Conservation (phyloP, 2,329 filamentous ascomycete species). For the Colletotrichum cereale region DNA sequence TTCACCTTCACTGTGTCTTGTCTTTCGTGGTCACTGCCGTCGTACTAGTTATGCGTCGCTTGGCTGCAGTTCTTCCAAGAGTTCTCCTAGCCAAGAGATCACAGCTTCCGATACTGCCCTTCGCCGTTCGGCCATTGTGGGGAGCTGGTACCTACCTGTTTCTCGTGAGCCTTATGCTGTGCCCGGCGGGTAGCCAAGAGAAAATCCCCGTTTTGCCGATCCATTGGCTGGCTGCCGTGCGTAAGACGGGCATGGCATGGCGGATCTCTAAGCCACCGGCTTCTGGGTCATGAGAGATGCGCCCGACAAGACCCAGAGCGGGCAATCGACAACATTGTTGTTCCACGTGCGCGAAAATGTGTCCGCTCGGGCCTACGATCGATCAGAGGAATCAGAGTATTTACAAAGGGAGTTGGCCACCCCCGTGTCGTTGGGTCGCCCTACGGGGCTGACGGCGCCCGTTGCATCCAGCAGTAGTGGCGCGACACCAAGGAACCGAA, state of each 20-base stretch:
- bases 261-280: neutral
- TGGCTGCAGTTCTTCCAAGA: neutral
- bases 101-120: neutral
- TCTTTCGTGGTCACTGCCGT: neutral
- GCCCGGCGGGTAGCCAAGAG: slow-evolving; percentile 4
- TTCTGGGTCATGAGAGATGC: neutral
- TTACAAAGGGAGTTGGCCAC: neutral
- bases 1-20: neutral
- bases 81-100: neutral
- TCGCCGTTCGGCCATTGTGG: neutral
- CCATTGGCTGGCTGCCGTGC: neutral
- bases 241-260: neutral
- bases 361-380: no score
- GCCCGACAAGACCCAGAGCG: neutral
- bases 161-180: neutral
- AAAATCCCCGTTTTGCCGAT: slow-evolving; percentile 5
- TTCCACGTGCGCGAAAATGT: neutral
- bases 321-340: neutral
- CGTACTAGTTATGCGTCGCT: neutral
- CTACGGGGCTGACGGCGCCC: neutral
- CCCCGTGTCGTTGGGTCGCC: neutral
- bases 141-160: neutral
- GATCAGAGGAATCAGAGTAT: no score
- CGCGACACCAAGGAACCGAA: neutral
- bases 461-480: neutral